phyloP scores from a whole-genome alignment of 2,329 filamentous ascomycete genomes.

The Alternaria sp. region DNA sequence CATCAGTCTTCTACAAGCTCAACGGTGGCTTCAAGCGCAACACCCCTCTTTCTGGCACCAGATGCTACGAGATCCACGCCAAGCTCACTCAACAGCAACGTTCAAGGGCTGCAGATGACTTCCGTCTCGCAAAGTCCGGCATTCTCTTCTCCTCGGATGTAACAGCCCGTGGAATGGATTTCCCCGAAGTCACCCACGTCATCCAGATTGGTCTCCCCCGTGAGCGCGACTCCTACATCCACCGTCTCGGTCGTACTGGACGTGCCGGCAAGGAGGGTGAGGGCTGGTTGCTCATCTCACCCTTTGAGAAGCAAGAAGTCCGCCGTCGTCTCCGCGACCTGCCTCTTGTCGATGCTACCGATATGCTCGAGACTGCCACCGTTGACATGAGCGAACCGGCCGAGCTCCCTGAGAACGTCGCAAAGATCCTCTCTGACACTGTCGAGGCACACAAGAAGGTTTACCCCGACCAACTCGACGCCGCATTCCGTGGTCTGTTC shows the following conservation, averaged over 20 bases:
- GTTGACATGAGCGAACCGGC: constrained; percentile 53
- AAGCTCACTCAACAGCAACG: constrained; percentile 74
- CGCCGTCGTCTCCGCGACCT: constrained; percentile 63
- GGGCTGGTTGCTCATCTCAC: constrained; percentile 70
- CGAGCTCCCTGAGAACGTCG: constrained; percentile 51
- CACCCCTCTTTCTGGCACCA: constrained; percentile 40
- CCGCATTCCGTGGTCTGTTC: constrained; percentile 65
- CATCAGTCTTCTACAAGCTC: constrained; percentile 63
- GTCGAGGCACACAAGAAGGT: constrained; percentile 53
- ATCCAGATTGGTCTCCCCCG: constrained; percentile 58
- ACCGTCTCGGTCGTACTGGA: constrained; percentile 59
- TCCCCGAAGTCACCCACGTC: constrained; percentile 60
- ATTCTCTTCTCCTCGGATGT: constrained; percentile 60
- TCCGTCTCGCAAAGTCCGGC: constrained; percentile 68
- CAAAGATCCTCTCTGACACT: constrained; percentile 55
- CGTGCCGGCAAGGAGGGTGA: constrained; percentile 76
- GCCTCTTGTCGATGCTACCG: constrained; percentile 63
- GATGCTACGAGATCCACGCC: constrained; percentile 74
- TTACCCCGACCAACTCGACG: constrained; percentile 51
- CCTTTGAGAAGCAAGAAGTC: constrained; percentile 59
- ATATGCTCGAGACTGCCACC: constrained; percentile 58
- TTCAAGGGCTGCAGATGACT: constrained; percentile 73
- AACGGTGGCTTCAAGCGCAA: constrained; percentile 45
- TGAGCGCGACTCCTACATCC: constrained; percentile 57
- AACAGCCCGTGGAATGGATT: constrained; percentile 61